Conservation (phyloP, 805 yeast species). For the Ogataea wickerhamii region DNA sequence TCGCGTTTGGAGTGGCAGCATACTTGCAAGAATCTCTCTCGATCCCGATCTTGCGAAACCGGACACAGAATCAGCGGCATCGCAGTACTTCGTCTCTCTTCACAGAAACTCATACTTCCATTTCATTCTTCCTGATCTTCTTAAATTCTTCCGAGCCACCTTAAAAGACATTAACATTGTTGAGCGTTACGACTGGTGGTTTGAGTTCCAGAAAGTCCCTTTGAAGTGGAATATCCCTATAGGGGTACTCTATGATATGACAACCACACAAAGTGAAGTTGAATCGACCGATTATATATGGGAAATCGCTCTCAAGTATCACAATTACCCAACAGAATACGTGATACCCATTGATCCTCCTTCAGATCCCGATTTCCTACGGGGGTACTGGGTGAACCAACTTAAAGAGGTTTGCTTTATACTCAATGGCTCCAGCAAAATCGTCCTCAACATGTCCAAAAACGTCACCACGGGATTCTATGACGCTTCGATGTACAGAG, state of each 20-base stretch:
- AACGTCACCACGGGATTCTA: slow-evolving; percentile 57
- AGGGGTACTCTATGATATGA: slow-evolving; percentile 59
- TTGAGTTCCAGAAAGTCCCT: slow-evolving; percentile 61
- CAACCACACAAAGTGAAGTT: slow-evolving; percentile 7
- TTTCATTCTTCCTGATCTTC: slow-evolving; percentile 35
- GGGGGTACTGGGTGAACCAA: slow-evolving; percentile 66
- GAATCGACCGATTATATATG: slow-evolving; percentile 32
- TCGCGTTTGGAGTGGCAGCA: slow-evolving; percentile 50
- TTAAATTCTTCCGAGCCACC: slow-evolving; percentile 35
- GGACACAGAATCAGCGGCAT: slow-evolving; percentile 18
- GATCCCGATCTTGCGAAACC: slow-evolving; percentile 19
- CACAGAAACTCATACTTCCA: slow-evolving; percentile 55
- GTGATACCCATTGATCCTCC: slow-evolving; percentile 36
- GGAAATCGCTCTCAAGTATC: slow-evolving; percentile 42
- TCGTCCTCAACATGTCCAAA: slow-evolving; percentile 73
- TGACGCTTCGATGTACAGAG: slow-evolving; percentile 35
- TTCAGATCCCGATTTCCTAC: slow-evolving; percentile 28
- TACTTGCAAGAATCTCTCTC: slow-evolving; percentile 40
- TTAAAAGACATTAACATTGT: slow-evolving; percentile 22
- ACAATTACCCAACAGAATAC: slow-evolving; percentile 41
- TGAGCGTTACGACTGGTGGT: slow-evolving; percentile 47
- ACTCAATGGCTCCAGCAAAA: slow-evolving; percentile 71
- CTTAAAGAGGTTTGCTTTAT: slow-evolving; percentile 80
- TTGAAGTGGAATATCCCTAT: slow-evolving; percentile 75
- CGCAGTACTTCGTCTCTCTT: slow-evolving; percentile 19